Conservation (phyloP, 2,329 filamentous ascomycete genomes). For the Aspergillus hiratsukae region DNA sequence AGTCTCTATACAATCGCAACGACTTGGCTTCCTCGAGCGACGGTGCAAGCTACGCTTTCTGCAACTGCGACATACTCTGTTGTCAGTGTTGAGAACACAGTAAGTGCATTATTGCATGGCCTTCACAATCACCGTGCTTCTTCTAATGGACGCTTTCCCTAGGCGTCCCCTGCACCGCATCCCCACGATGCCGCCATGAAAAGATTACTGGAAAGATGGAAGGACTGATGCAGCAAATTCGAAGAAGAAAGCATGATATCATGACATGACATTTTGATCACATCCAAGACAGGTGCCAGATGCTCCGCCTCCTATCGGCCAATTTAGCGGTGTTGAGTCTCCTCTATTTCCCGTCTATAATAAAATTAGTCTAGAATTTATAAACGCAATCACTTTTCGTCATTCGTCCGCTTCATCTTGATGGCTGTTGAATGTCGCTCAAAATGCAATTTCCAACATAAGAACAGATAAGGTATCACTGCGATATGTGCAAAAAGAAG, state of each 20-base stretch:
- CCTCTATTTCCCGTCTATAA: neutral
- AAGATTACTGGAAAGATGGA: conserved; percentile 56
- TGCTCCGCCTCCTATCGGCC: neutral
- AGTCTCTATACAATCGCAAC: conserved; percentile 52
- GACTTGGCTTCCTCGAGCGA: conserved; percentile 45
- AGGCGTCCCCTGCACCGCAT: conserved; percentile 52
- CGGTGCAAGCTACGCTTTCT: conserved; percentile 48
- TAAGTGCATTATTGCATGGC: conserved; percentile 35
- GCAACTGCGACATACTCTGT: conserved; percentile 48
- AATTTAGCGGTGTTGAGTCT: neutral
- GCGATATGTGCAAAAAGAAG: neutral
- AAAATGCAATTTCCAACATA: neutral
- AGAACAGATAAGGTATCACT: neutral
- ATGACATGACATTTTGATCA: neutral
- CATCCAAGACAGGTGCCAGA: neutral
- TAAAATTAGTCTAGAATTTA: neutral
- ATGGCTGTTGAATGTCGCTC: conserved; percentile 2
- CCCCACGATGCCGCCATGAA: conserved; percentile 50
- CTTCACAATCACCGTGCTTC: neutral
- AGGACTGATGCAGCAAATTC: conserved; percentile 41
- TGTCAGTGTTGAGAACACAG: conserved; percentile 54
- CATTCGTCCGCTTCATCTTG: neutral
- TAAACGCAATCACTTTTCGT: neutral
- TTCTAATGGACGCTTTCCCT: conserved; percentile 1
- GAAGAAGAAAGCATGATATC: neutral